Percentiles rank a stretch among this genome's conserved stretches.
Conservation (phyloP, 2,329 filamentous ascomycete species). For the Periconia digitata region DNA sequence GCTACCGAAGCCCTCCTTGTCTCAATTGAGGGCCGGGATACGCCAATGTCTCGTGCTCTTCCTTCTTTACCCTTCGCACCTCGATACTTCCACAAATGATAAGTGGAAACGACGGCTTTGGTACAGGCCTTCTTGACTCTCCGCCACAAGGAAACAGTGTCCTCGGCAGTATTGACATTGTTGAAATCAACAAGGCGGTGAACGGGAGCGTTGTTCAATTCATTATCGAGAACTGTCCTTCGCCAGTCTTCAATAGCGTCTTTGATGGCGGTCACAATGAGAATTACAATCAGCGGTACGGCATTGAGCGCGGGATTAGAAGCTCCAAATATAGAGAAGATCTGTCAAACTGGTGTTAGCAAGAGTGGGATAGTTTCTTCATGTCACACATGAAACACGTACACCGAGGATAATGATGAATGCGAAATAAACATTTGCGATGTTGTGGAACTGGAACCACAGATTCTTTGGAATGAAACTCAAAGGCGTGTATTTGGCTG, state of each 20-base stretch:
- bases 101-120: conserved; percentile 59
- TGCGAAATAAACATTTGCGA: conserved; percentile 97
- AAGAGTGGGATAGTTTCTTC: neutral
- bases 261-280: conserved; percentile 85
- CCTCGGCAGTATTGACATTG: conserved; percentile 90
- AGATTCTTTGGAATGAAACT: conserved; percentile 96
- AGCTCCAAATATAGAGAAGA: conserved; percentile 94
- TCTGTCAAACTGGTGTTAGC: conserved; percentile 54
- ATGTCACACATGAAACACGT: conserved; percentile 51
- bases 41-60: conserved; percentile 54
- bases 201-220: conserved; percentile 94
- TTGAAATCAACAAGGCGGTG: conserved; percentile 85
- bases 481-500: conserved; percentile 93
- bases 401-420: conserved; percentile 94
- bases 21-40: conserved; percentile 67
- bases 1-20: conserved; percentile 61
- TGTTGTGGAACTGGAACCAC: conserved; percentile 97
- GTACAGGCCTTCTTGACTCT: conserved; percentile 87
- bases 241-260: conserved; percentile 96
- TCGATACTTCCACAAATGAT: conserved; percentile 47
- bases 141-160: conserved; percentile 84
- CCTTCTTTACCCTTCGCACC: conserved; percentile 46
- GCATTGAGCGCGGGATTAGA: conserved; percentile 86
- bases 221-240: conserved; percentile 84
- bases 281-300: conserved; percentile 89